Base-by-base conservation (phyloP, 129 eudicot genomes). In the Rutidosis leptorrhynchoides region DNA sequence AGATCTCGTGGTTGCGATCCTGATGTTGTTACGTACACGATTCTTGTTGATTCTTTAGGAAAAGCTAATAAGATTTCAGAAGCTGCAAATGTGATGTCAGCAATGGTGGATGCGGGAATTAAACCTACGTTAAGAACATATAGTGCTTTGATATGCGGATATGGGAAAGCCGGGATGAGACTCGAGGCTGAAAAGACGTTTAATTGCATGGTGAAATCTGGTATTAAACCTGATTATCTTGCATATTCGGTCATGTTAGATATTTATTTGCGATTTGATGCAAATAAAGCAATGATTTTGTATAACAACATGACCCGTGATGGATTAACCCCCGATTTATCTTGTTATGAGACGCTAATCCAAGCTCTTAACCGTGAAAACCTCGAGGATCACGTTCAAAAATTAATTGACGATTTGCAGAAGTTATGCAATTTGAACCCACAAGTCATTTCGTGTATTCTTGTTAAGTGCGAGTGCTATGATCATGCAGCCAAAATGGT, bases 61-160 rank as follows among this genome's bases (percentile, higher is more conserved):
- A 94, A 94, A 79, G 90, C 86, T 58, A 84, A 78, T 72, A 89
- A 75, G 80, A 79, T 94, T 78, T 30, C 68, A 1, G 99, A 94
- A 82, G 99, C 95, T 65, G 93, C 86, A 27, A 77, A 74, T 57
- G 77, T 94, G 80, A 94, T 94, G 99, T 86, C 99, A 6, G 99
- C 89, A 81, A 94, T 94, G 99, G 72, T 89, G 62, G 77, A 89
- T 75, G 76, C 72, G 1, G 95, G 99, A 45, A 74, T 84, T 64
- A 89, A 84, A 72, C 99, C 99, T 28, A 86, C 88, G 14, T 68
- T 94, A 74, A 81, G 86, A 49, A 89, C 99, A 15, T 94, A 83
- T 63, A 86, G 99, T 77, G 99, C 95, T 54, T 86, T 94, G 77
- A 94, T 94, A 9, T 94, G 99, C 63, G 99, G 97, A 73, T 94